These are phyloP conservation scores for Candolleomyces eurysporus DNA, from an alignment of 768 basidiomycete genomes.

Conservation along the genomic window DNA sequence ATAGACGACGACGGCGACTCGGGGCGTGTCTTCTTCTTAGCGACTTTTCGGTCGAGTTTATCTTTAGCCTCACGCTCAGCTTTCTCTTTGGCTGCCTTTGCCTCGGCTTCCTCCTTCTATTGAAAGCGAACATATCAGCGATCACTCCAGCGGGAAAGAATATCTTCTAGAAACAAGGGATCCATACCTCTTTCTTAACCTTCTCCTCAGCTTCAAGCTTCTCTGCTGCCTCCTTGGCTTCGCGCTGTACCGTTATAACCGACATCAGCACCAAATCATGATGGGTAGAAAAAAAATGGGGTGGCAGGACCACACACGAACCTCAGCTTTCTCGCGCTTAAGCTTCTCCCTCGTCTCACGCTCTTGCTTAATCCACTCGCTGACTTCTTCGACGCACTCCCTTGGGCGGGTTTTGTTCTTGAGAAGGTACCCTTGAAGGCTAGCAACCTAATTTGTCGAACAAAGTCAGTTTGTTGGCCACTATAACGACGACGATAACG, in stretches of 20 bases:
- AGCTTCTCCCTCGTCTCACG: slow-evolving; percentile 82
- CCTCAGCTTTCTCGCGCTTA: slow-evolving; percentile 74
- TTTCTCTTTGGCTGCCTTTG: slow-evolving; percentile 50
- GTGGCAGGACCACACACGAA: slow-evolving; percentile 26
- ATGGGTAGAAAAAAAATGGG: neutral
- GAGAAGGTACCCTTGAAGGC: slow-evolving; percentile 81
- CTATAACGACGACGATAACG: too few relatives aligned
- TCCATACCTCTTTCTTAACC: slow-evolving; percentile 51
- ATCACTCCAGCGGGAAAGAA: neutral
- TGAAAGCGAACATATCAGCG: neutral
- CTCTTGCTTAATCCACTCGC: slow-evolving; percentile 75
- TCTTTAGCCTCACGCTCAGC: slow-evolving; percentile 58
- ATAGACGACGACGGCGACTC: slow-evolving; percentile 34
- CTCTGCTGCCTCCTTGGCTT: slow-evolving; percentile 57
- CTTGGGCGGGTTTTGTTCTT: slow-evolving; percentile 90
- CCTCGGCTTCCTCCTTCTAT: slow-evolving; percentile 13
- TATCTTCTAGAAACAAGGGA: neutral
- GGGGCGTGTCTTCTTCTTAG: slow-evolving; percentile 36
- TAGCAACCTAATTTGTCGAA: slow-evolving; percentile 56
- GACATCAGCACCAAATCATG: neutral
- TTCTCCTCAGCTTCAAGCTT: slow-evolving; percentile 73
- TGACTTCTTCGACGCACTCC: slow-evolving; percentile 80
- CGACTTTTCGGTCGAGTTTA: slow-evolving; percentile 56
- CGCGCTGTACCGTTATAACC: slow-evolving; percentile 45
- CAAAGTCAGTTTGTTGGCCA: neutral